Base-by-base conservation (phyloP, 108 stramenopile genomes). In the Pseudonitzschia multiseries region DNA sequence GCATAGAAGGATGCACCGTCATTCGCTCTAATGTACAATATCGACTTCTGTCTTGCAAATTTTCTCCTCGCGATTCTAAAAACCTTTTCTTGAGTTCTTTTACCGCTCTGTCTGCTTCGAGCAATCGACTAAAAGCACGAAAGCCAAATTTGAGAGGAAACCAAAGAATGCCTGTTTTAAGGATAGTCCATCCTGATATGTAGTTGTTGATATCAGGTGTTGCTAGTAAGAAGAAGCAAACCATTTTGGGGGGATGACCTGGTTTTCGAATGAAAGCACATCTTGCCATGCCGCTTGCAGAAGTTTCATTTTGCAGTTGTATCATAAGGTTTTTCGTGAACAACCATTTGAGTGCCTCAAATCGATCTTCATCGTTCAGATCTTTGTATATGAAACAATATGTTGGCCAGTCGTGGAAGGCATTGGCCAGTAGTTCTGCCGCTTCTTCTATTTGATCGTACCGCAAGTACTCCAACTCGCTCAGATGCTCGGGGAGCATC, bases 401-500 rank as follows among this genome's bases (percentile, higher is more conserved):
- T 51, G 50, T 51, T 51, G 50, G 50, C 50, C 50, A 51, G n/a
- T 51, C 10, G 20, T 8, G n/a, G 50, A 51, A 51, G 50, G 50
- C 50, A 51, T 51, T 9, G 3, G 50, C 50, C 50, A 51, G 3
- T 9, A 51, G 10, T 51, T 51, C 8, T n/a, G 50, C 50, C 8
- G 50, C 50, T 51, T 51, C 50, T n/a, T 51, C 50, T 9, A 51
- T 9, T n/a, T 51, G 50, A 51, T 51, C 50, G 50, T n/a, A n/a
- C 1, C 50, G 17, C n/a, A 51, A 51, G 50, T 51, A 51, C 50
- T 51, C 50, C 50, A 51, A 51, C 50, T 51, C 50, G 50, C 50
- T 51, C 17, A 51, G 50, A 51, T 51, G 50, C 50, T 51, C 50
- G 50, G 50, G 50, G 50, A 51, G 50, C 50, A 51, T 51, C 20